Base-by-base conservation (phyloP, 2,329 filamentous ascomycete species). In the Aspergillus sp. region DNA sequence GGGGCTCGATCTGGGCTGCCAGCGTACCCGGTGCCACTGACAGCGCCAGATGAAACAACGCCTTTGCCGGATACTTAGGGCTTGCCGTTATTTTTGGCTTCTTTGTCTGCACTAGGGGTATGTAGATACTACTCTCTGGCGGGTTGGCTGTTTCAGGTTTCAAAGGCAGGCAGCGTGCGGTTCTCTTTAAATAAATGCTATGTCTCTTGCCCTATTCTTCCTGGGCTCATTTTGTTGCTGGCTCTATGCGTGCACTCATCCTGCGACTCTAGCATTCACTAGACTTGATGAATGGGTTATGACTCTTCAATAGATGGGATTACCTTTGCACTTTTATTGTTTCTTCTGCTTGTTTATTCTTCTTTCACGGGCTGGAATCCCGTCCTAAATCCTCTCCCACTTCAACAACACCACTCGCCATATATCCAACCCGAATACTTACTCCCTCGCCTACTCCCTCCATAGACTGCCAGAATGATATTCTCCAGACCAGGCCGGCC, bases 401-500 rank as follows among this genome's bases (percentile, higher is more conserved):
- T 3, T 13, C 5, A 3, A 33, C 36, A 34, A 26, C 16, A 15
- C 8, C 16, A n/a, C 29, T 17, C 13, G n/a, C n/a, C n/a, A n/a
- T n/a, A n/a, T n/a, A n/a, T n/a, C n/a, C n/a, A n/a, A n/a, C n/a
- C n/a, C n/a, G n/a, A n/a, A n/a, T n/a, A n/a, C n/a, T n/a, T 15
- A 19, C 7, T 12, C 22, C 13, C 15, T 16, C 15, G 15, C 13
- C 26, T 17, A 4, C 22, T 16, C 24, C 30, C n/a, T 15, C 22
- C 12, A 7, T 17, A 22, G 29, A 14, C 14, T 29, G 15, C 15
- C 39, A 44, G 19, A 14, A 60, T 60, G 56, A 20, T 53, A n/a
- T 56, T 60, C 33, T 48, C 48, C 33, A 45, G 45, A 38, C 51
- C 57, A 1, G 47, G 43, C 6, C 44, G 49, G 28, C 50, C 54